These are phyloP conservation scores for Litsea cubeba DNA, from an alignment of 164 flowering plant species.

Conservation along the genomic window DNA sequence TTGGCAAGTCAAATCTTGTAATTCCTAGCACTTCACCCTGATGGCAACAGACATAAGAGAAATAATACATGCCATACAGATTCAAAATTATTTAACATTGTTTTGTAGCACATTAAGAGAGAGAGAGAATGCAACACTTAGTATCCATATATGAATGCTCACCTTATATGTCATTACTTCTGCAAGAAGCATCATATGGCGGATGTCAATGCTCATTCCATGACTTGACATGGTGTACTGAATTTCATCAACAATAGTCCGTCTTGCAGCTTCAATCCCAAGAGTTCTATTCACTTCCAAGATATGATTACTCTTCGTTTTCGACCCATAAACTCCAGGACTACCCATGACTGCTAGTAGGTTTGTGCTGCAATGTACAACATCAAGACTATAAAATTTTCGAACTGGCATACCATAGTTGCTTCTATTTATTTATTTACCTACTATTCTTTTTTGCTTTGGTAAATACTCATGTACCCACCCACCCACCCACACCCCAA, in stretches of 20 bases:
- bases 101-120: not conserved
- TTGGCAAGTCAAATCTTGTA: conserved; percentile 47
- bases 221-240: conserved; percentile 62
- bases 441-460: too few species aligned
- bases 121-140: not conserved
- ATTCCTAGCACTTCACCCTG: conserved; percentile 77
- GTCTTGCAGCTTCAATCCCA: conserved; percentile 97
- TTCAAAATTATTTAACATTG: conserved; percentile 1
- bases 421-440: too few species aligned
- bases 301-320: conserved; percentile 75
- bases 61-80: not conserved
- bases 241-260: conserved; percentile 69
- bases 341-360: conserved; percentile 76
- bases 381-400: not conserved
- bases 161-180: conserved; percentile 90
- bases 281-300: conserved; percentile 59
- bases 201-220: conserved; percentile 86
- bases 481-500: too few species aligned
- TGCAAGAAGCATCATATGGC: conserved; percentile 98
- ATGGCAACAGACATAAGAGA: not conserved
- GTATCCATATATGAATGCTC: conserved; percentile 8
- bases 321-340: conserved; percentile 66
- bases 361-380: conserved; percentile 45
- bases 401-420: not conserved
- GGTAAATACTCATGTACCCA: too few species aligned